Conservation (phyloP, 2,329 filamentous ascomycete species). For the Talaromyces amestolkiae region DNA sequence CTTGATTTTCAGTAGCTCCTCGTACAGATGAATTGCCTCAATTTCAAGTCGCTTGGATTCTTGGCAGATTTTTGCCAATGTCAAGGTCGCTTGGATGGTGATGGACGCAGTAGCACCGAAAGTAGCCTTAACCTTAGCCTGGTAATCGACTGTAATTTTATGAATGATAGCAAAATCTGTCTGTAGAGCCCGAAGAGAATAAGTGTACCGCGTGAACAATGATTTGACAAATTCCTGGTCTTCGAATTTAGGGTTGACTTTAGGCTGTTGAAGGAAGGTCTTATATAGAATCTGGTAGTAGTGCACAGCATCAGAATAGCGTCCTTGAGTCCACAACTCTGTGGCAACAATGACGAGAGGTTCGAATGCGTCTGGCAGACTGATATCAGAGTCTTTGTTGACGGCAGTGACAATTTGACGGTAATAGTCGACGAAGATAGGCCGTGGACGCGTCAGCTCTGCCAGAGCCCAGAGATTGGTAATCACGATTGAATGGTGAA, state of each 20-base stretch:
- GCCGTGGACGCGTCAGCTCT: slow-evolving; percentile 36
- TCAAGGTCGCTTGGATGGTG: slow-evolving; percentile 37
- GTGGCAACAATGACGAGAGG: slow-evolving; percentile 38
- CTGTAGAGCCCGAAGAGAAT: slow-evolving; percentile 36
- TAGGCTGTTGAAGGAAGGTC: slow-evolving; percentile 37
- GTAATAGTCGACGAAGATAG: slow-evolving; percentile 41
- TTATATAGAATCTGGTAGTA: slow-evolving; percentile 37
- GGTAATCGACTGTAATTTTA: slow-evolving; percentile 36
- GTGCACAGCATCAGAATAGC: slow-evolving; percentile 37
- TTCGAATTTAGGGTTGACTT: slow-evolving; percentile 34
- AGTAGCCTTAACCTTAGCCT: slow-evolving; percentile 33
- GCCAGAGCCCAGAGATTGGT: slow-evolving; percentile 38
- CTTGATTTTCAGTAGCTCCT: slow-evolving; percentile 36
- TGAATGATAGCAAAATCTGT: slow-evolving; percentile 34
- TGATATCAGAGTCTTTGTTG: slow-evolving; percentile 38
- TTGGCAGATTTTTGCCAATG: slow-evolving; percentile 38
- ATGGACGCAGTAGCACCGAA: slow-evolving; percentile 37
- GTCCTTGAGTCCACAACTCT: slow-evolving; percentile 40
- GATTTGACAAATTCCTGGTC: slow-evolving; percentile 34
- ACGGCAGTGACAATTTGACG: slow-evolving; percentile 36
- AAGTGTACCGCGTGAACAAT: slow-evolving; percentile 36
- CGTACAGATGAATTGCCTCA: slow-evolving; percentile 38
- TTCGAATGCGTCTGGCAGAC: slow-evolving; percentile 40
- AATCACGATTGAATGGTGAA: slow-evolving; percentile 36
- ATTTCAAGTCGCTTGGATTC: slow-evolving; percentile 37